These are phyloP conservation scores for Lasiosphaeris hirsuta DNA, from an alignment of 495 filamentous ascomycete genomes.

Conservation along the genomic window DNA sequence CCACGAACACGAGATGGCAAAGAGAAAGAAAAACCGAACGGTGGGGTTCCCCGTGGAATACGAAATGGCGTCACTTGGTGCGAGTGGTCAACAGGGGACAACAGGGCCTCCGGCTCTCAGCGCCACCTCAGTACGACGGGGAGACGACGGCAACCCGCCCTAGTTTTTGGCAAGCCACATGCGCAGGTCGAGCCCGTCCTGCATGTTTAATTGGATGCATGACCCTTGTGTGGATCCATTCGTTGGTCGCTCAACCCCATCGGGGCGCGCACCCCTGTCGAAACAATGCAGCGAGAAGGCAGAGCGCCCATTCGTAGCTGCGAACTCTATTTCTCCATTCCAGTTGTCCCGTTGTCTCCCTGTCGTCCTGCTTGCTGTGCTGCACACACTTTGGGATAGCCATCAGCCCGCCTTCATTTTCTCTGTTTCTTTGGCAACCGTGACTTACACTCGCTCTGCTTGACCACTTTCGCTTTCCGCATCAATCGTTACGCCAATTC, in stretches of 20 bases:
- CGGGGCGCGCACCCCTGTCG: slow-evolving; percentile 4
- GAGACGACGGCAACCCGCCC: too few species aligned
- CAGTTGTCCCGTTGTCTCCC: slow-evolving; percentile 1
- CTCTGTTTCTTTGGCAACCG: slow-evolving; percentile 11
- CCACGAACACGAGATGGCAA: too few species aligned
- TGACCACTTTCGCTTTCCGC: slow-evolving; percentile 6
- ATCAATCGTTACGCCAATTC: neutral
- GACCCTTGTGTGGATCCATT: slow-evolving; percentile 7
- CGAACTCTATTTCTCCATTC: slow-evolving; percentile 7
- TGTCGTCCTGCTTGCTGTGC: neutral
- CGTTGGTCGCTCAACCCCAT: slow-evolving; percentile 3
- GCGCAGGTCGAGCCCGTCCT: neutral
- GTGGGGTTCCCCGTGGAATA: neutral
- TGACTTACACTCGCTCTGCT: neutral
- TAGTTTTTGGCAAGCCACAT: neutral
- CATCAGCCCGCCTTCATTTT: slow-evolving; percentile 8
- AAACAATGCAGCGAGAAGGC: slow-evolving; percentile 7
- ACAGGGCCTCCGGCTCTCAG: slow-evolving; percentile 6
- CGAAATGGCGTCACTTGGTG: slow-evolving; percentile 8
- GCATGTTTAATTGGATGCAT: slow-evolving; percentile 6
- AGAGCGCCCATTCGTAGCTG: neutral
- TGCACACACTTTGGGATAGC: slow-evolving; percentile 1
- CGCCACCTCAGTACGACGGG: slow-evolving; percentile 4
- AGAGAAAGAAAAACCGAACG: too few species aligned
- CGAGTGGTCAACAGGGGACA: slow-evolving; percentile 2